Evolutionary conservation across 257 asterid species (phyloP).

Genomic region (Solanum ossicruentum): DNA sequence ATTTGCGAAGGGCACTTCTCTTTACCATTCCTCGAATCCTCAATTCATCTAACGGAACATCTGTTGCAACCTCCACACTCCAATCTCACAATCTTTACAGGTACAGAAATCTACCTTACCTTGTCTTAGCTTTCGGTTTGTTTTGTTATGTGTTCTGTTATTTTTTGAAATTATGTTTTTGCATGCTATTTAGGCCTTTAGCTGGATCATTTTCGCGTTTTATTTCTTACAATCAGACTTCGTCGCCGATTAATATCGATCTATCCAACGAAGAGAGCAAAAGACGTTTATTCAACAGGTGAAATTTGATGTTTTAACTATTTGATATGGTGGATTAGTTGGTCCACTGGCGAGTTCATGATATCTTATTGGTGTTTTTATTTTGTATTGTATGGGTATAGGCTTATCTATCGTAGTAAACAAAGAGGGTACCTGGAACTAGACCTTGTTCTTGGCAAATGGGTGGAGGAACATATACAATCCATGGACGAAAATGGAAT

Average conservation of each 20-base stretch:
- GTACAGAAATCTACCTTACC: not conserved
- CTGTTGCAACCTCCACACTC: slow-evolving; percentile 8
- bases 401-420: slow-evolving; percentile 81
- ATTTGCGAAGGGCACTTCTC: slow-evolving; percentile 38
- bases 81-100: slow-evolving; percentile 19
- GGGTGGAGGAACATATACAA: slow-evolving; percentile 80
- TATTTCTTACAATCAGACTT: slow-evolving; percentile 27
- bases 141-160: not conserved
- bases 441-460: slow-evolving; percentile 75
- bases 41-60: slow-evolving; percentile 17
- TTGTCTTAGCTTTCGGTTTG: not conserved
- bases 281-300: slow-evolving; percentile 73
- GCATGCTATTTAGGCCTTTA: slow-evolving; percentile 34
- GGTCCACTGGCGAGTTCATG: not conserved
- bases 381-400: slow-evolving; percentile 2
- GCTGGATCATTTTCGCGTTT: slow-evolving; percentile 31
- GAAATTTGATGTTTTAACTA: not conserved
- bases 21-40: slow-evolving; percentile 42
- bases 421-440: slow-evolving; percentile 90
- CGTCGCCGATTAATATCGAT: slow-evolving; percentile 29
- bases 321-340: not conserved
- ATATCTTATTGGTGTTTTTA: not conserved
- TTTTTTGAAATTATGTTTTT: not conserved
- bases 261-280: slow-evolving; percentile 62
- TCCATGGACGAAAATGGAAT: slow-evolving; percentile 66